These are phyloP conservation scores for Fusarium odoratissimum DNA, from an alignment of 2,329 filamentous ascomycete species.

Conservation along the genomic window DNA sequence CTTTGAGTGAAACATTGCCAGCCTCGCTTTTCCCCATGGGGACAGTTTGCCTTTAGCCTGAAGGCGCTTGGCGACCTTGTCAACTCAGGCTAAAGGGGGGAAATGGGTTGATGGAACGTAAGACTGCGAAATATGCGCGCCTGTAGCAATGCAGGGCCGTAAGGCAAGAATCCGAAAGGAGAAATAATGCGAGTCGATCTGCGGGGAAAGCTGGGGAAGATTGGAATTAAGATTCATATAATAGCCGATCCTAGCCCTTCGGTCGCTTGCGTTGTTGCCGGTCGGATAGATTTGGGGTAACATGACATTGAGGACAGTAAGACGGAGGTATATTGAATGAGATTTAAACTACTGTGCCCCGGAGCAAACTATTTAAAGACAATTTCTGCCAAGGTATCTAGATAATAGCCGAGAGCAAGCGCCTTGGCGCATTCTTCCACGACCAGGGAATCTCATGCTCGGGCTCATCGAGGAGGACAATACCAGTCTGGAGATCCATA, in stretches of 20 bases:
- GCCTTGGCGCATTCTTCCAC: conserved; percentile 1
- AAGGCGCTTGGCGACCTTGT: not conserved
- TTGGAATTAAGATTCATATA: not conserved
- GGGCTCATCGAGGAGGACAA: conserved; percentile 72
- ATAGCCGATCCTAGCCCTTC: not conserved
- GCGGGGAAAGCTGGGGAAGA: conserved; percentile 29
- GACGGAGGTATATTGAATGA: not conserved
- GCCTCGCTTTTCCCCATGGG: conserved; percentile 4
- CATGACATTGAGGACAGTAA: not conserved
- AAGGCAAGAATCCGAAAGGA: not conserved
- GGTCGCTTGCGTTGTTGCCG: not conserved
- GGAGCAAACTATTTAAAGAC: not conserved
- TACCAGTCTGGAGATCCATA: conserved; percentile 88
- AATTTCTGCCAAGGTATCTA: not conserved
- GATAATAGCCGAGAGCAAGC: conserved; percentile 14
- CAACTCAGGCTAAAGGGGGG: conserved; percentile 21
- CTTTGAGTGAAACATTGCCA: not conserved
- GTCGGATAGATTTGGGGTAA: not conserved
- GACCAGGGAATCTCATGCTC: conserved; percentile 72
- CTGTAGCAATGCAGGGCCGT: not conserved
- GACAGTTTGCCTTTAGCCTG: conserved; percentile 13
- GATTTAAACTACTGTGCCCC: not conserved
- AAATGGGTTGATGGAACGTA: conserved; percentile 10
- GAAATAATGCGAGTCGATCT: conserved; percentile 6
- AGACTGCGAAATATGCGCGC: conserved; percentile 10